Base-by-base conservation (phyloP, 2,329 filamentous ascomycete species). In the Aspergillus cejpii region DNA sequence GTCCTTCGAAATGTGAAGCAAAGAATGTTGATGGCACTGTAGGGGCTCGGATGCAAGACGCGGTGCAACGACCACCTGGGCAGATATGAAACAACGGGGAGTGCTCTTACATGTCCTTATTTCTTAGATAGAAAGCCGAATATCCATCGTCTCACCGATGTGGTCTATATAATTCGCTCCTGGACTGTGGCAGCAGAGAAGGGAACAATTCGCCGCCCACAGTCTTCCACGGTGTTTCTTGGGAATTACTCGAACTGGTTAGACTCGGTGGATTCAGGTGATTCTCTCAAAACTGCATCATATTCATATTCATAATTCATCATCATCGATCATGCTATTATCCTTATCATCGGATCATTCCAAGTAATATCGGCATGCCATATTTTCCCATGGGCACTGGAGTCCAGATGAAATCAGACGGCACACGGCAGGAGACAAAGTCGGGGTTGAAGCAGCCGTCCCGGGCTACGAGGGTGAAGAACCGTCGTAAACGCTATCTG, bases 401-500 rank as follows among this genome's bases (percentile, higher is more conserved):
- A 5, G 41, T 60, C 19, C 26, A 54, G 6, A 33, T 52, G 15
- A 37, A 54, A 17, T 33, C 41, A 53, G 47, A 47, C 12, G 15
- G 33, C 12, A 7, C 31, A 15, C 37, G 27, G 27, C 40, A 38
- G 21, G 39, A 53, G 14, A 24, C 28, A 7, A 34, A 26, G 27
- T 41, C 48, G 17, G 34, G 15, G 33, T 44, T 50, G 14, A 39
- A 45, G 43, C 71, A 71, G 38, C 52, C 55, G 26, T 58, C 61
- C 15, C 49, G 56, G 33, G 61, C 58, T 2, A 76, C 87, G 39
- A 71, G 74, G 26, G 69, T 79, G 20, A 87, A 85, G 67, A 94
- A 94, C 66, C 77, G 88, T 40, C 79, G 88, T 11, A 83, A 85
- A 53, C 81, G 83, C 57, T 94, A 88, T 60, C 74, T 94, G 19